Percentiles rank a stretch among this genome's conserved stretches.
phyloP scores from a whole-genome alignment of 2,329 filamentous ascomycete genomes.

The Beauveria australis region DNA sequence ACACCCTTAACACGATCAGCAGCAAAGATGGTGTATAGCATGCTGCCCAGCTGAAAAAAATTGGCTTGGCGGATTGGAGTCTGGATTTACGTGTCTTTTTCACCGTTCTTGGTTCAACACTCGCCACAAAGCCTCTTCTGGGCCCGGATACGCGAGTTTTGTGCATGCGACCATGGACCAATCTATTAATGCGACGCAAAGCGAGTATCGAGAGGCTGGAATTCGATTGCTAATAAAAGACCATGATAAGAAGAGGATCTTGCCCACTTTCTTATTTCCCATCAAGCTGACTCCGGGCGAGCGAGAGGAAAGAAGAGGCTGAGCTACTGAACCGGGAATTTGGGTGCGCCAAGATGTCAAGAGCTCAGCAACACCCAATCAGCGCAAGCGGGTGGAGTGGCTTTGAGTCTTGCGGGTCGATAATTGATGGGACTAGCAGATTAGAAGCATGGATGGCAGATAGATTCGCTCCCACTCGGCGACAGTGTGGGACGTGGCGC shows the following conservation, averaged over 20 bases:
- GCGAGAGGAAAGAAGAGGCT: neutral
- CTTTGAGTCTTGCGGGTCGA: neutral
- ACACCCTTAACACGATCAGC: neutral
- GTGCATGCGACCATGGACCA: neutral
- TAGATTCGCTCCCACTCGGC: neutral
- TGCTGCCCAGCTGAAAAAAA: neutral
- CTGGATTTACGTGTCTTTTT: neutral
- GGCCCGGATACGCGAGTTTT: no score
- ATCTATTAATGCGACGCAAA: neutral
- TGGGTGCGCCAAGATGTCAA: neutral
- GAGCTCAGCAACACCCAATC: neutral
- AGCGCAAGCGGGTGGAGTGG: neutral
- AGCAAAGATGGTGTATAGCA: neutral
- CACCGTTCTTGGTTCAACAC: neutral
- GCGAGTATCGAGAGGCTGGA: no score
- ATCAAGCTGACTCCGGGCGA: neutral
- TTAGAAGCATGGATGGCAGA: no score
- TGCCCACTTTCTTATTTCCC: neutral
- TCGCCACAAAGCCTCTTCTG: no score
- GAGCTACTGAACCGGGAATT: neutral
- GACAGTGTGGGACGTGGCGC: neutral
- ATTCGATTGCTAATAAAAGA: neutral
- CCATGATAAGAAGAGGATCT: neutral
- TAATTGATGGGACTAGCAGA: neutral
- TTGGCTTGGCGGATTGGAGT: neutral